These are phyloP conservation scores for Colletotrichum somersetense DNA, from an alignment of 2,329 filamentous ascomycete species.

Conservation along the genomic window DNA sequence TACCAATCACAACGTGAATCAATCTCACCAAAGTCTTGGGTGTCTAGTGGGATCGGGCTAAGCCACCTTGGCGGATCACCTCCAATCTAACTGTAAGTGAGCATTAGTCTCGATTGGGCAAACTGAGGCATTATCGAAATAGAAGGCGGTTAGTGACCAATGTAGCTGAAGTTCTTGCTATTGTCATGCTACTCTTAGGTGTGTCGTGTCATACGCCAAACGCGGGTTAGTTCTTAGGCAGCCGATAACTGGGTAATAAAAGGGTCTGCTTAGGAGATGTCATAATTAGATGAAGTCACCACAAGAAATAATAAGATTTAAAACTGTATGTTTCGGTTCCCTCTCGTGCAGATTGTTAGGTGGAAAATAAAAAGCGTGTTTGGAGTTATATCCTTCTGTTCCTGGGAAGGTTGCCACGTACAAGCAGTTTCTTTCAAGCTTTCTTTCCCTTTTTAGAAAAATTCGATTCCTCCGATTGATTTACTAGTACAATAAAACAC, in stretches of 20 bases:
- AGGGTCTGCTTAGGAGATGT: too few species aligned
- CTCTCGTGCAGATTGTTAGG: too few species aligned
- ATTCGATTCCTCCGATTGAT: accelerated
- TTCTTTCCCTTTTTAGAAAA: not conserved
- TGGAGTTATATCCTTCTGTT: not conserved
- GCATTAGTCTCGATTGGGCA: not conserved
- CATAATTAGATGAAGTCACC: too few species aligned
- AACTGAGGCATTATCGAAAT: too few species aligned
- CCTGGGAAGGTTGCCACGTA: not conserved
- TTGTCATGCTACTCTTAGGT: not conserved
- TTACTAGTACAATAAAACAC: not conserved
- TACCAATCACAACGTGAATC: not conserved
- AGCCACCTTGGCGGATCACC: slow-evolving; percentile 14
- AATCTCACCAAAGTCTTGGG: not conserved
- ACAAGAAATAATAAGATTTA: too few species aligned
- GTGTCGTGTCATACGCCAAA: not conserved
- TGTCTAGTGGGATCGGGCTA: not conserved
- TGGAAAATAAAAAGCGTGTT: not conserved
- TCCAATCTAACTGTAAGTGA: not conserved
- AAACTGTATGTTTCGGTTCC: too few species aligned
- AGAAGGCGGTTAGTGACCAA: not conserved
- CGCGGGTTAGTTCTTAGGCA: not conserved
- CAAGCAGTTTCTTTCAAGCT: too few species aligned
- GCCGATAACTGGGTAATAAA: not conserved
- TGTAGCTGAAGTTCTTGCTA: not conserved